A percentile compares a stretch with the other conserved stretches of the same genome.
Evolutionary conservation across 2,329 filamentous ascomycete species (phyloP).

Genomic region (Penicillium italicum): DNA sequence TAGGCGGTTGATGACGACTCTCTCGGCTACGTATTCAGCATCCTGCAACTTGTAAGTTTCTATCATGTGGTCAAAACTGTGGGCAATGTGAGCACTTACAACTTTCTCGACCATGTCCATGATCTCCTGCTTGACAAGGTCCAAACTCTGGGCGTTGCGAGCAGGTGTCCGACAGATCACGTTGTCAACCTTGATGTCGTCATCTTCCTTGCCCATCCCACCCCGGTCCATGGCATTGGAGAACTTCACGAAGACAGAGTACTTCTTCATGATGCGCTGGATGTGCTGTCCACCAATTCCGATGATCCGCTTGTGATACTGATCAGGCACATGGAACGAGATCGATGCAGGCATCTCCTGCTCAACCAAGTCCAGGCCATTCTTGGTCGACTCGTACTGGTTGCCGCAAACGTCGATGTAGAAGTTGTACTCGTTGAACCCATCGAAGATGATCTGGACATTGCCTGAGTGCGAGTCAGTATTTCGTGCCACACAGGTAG

Average conservation of each 20-base stretch:
- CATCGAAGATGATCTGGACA: slow-evolving; percentile 98
- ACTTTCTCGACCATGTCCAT: slow-evolving; percentile 99
- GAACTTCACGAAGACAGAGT: slow-evolving; percentile 99
- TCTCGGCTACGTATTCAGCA: slow-evolving; percentile 93
- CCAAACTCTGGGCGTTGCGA: slow-evolving; percentile 92
- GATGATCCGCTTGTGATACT: slow-evolving; percentile 99
- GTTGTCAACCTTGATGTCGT: slow-evolving; percentile 98
- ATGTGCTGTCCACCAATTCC: slow-evolving; percentile 98
- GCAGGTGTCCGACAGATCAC: slow-evolving; percentile 97
- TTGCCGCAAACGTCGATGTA: slow-evolving; percentile 95
- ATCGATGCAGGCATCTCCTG: slow-evolving; percentile 99
- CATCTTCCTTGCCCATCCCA: slow-evolving; percentile 88
- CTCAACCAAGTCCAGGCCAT: slow-evolving; percentile 86
- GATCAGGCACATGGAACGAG: slow-evolving; percentile 97
- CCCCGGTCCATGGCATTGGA: slow-evolving; percentile 98
- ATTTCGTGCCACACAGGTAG: slow-evolving; percentile 11
- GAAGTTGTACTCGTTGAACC: slow-evolving; percentile 99
- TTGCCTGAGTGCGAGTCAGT: slow-evolving; percentile 55
- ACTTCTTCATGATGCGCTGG: slow-evolving; percentile 99
- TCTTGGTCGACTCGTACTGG: slow-evolving; percentile 90
- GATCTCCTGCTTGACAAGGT: slow-evolving; percentile 97
- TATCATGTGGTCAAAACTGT: neutral
- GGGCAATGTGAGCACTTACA: slow-evolving; percentile 48
- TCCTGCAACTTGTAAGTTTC: slow-evolving; percentile 53
- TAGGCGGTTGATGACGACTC: slow-evolving; percentile 86